Conservation (phyloP, 2,329 filamentous ascomycete genomes). For the Trichoderma sp. region DNA sequence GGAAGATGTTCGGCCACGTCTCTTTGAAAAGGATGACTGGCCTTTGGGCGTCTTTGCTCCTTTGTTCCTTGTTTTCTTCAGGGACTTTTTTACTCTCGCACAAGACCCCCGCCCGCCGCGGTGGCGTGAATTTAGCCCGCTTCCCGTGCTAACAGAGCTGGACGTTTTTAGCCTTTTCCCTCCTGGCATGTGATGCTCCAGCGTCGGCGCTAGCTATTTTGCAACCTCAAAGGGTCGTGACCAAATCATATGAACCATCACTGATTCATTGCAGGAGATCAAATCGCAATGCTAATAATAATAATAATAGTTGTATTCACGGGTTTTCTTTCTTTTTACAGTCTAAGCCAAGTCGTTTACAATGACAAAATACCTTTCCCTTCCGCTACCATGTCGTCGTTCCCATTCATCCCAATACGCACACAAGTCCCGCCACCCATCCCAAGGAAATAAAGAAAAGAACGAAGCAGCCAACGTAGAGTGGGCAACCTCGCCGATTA, state of each 20-base stretch:
- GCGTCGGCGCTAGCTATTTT: neutral
- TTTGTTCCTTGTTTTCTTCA: neutral
- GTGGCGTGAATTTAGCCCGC: neutral
- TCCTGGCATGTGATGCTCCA: constrained; percentile 14
- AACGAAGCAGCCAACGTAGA: neutral
- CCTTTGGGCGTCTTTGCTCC: neutral
- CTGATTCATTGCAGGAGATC: neutral
- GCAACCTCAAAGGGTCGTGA: neutral
- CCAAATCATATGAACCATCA: neutral
- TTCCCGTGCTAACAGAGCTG: neutral
- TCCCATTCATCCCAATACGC: neutral
- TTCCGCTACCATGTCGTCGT: constrained; percentile 3
- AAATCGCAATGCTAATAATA: too few relatives aligned
- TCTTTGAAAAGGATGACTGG: neutral
- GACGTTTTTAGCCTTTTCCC: neutral
- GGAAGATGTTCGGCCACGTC: neutral
- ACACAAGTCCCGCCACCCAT: neutral
- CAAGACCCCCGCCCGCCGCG: neutral
- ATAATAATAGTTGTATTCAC: neutral
- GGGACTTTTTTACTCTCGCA: neutral
- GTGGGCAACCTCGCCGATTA: neutral
- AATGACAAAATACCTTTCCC: constrained; percentile 3
- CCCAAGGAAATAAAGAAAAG: neutral
- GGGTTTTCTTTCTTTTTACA: neutral
- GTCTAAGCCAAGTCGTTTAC: neutral